Conservation (phyloP, 139 green algal genomes). For the Closterium sp. region DNA sequence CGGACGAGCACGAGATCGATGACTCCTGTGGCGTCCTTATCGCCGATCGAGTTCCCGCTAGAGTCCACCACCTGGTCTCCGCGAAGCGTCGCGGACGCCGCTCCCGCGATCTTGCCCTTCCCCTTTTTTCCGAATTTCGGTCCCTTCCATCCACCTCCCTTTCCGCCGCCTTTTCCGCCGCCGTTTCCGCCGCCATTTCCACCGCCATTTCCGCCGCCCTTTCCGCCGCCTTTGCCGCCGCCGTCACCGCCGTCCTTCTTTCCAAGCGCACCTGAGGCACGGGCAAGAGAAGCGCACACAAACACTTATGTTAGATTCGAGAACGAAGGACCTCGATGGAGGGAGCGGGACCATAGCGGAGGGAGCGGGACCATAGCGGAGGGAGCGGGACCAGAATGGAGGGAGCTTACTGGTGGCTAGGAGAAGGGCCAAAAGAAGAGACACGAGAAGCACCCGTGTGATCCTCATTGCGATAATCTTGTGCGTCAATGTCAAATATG, state of each 20-base stretch:
- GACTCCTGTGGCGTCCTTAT: background rate
- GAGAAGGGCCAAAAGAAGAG: too few relatives aligned
- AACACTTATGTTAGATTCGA: too few relatives aligned
- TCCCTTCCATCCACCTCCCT: background rate
- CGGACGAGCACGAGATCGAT: background rate
- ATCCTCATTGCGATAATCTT: too few relatives aligned
- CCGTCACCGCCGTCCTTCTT: background rate
- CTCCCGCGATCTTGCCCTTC: background rate
- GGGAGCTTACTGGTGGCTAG: too few relatives aligned
- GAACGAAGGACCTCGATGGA: too few relatives aligned
- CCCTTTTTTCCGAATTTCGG: background rate
- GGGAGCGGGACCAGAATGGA: too few relatives aligned
- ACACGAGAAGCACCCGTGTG: too few relatives aligned
- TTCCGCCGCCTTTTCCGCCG: background rate
- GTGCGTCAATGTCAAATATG: too few relatives aligned
- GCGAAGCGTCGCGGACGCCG: background rate
- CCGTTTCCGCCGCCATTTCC: background rate
- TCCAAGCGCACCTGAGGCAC: background rate
- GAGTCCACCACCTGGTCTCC: background rate
- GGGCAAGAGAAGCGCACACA: too few relatives aligned
- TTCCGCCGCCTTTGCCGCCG: background rate
- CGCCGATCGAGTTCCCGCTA: background rate
- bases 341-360: too few relatives aligned
- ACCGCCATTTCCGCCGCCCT: background rate
- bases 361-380: too few relatives aligned